A percentile compares a stretch with the other conserved stretches of the same genome.
Evolutionary conservation across 2,329 filamentous ascomycete species (phyloP).

Genomic region (Aspergillus japonicus): DNA sequence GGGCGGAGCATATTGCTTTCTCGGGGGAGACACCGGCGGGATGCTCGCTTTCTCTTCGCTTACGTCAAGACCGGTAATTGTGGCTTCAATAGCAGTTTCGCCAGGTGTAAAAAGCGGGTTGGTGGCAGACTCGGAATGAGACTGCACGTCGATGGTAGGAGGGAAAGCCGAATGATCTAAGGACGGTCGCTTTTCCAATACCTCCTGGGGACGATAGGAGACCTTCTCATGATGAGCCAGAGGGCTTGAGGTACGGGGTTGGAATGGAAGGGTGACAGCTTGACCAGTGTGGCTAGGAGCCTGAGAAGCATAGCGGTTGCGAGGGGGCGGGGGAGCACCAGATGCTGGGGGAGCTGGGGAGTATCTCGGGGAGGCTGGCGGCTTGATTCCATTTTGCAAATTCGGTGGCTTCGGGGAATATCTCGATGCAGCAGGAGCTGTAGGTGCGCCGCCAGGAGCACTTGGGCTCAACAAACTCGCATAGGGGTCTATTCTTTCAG

Average conservation of each 20-base stretch:
- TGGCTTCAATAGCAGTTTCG: slow-evolving; percentile 7
- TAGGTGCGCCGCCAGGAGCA: slow-evolving; percentile 28
- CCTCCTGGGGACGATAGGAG: slow-evolving; percentile 31
- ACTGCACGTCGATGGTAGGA: slow-evolving; percentile 22
- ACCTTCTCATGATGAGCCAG: slow-evolving; percentile 53
- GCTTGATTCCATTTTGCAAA: slow-evolving; percentile 33
- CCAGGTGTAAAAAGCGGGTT: neutral
- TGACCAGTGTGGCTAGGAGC: slow-evolving; percentile 30
- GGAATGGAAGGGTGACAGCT: slow-evolving; percentile 51
- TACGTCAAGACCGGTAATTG: slow-evolving; percentile 6
- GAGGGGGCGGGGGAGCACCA: slow-evolving; percentile 25
- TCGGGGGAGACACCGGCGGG: slow-evolving; percentile 28
- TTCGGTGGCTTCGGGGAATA: slow-evolving; percentile 44
- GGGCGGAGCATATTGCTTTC: slow-evolving; percentile 33
- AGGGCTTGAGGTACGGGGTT: slow-evolving; percentile 65
- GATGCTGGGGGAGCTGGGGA: slow-evolving; percentile 46
- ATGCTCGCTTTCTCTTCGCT: slow-evolving; percentile 8
- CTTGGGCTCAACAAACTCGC: slow-evolving; percentile 27
- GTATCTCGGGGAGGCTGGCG: slow-evolving; percentile 42
- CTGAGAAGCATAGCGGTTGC: slow-evolving; percentile 43
- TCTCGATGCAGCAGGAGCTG: slow-evolving; percentile 34
- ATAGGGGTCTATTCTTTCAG: slow-evolving; percentile 36
- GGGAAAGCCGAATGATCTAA: slow-evolving; percentile 25
- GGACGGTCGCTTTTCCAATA: slow-evolving; percentile 22
- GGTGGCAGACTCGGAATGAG: slow-evolving; percentile 14